Conservation (phyloP, 1,139 yeast genomes). For the Yamadazyma diddensiae region DNA sequence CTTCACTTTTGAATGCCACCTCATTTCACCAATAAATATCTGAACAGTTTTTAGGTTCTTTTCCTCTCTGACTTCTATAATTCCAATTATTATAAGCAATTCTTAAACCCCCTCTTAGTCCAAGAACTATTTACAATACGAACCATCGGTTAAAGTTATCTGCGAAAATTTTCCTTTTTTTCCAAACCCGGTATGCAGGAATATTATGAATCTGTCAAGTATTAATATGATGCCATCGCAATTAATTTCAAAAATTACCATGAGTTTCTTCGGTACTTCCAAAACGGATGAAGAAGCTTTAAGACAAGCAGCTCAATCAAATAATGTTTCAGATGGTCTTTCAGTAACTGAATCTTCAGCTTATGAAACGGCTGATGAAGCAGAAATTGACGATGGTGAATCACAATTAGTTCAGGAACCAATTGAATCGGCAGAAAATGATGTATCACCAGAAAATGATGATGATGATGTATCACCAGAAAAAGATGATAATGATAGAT, state of each 20-base stretch:
- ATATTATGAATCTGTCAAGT: not conserved
- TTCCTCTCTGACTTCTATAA: too few species aligned
- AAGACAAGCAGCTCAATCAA: conserved; percentile 27
- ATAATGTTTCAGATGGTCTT: conserved; percentile 15
- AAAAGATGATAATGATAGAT: too few species aligned
- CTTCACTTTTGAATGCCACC: too few species aligned
- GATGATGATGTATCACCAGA: too few species aligned
- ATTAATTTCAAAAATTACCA: conserved; percentile 3
- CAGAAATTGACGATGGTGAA: conserved; percentile 5
- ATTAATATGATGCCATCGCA: conserved; percentile 1
- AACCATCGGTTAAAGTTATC: conserved; percentile 1
- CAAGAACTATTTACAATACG: too few species aligned
- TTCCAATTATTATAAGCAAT: too few species aligned
- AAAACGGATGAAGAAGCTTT: conserved; percentile 36
- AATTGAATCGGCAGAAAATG: not conserved
- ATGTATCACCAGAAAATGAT: too few species aligned
- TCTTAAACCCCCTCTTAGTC: too few species aligned
- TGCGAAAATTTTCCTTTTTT: not conserved
- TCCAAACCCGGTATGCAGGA: not conserved
- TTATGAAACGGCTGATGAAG: conserved; percentile 39
- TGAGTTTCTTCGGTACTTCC: conserved; percentile 36
- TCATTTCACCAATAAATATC: too few species aligned
- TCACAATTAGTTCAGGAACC: not conserved
- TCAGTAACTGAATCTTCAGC: conserved; percentile 23
- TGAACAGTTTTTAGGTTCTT: too few species aligned